These are phyloP conservation scores for Crassisporium funariophilum DNA, from an alignment of 768 basidiomycete genomes.

Conservation along the genomic window DNA sequence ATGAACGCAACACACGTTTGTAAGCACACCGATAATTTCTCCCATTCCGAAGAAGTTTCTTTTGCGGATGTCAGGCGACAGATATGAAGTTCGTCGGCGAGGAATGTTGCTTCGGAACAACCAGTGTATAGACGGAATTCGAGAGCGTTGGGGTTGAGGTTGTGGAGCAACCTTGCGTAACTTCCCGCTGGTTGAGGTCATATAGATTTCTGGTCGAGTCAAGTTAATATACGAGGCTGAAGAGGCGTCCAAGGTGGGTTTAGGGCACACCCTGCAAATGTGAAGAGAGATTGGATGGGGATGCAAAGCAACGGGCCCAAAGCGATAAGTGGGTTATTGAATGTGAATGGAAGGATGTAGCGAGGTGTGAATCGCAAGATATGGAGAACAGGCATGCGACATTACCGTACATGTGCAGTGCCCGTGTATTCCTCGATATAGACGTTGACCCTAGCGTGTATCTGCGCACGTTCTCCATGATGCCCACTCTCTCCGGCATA, in stretches of 20 bases:
- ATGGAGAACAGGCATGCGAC: constrained; percentile 23
- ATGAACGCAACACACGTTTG: constrained; percentile 56
- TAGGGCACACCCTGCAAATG: neutral
- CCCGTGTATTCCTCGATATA: constrained; percentile 21
- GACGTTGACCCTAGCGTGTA: constrained; percentile 17
- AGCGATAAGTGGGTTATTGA: constrained; percentile 14
- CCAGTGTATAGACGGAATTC: constrained; percentile 60
- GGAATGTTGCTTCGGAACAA: constrained; percentile 76
- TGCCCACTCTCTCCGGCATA: constrained; percentile 5
- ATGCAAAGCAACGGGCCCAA: constrained; percentile 6
- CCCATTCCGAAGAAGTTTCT: constrained; percentile 80
- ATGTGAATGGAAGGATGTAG: constrained; percentile 8
- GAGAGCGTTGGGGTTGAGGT: constrained; percentile 18
- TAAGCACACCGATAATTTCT: constrained; percentile 73
- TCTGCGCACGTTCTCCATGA: constrained; percentile 21
- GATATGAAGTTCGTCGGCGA: constrained; percentile 58
- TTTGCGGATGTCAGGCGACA: constrained; percentile 62
- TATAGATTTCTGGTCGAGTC: constrained; percentile 6
- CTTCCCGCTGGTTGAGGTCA: constrained; percentile 26
- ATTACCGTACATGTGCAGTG: constrained; percentile 25
- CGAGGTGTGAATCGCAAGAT: constrained; percentile 22
- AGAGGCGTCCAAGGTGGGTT: neutral
- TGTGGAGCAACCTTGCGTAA: constrained; percentile 20
- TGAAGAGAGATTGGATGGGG: neutral
- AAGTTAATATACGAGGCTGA: constrained; percentile 6